phyloP scores from a whole-genome alignment of 1,284 basidiomycete genomes.

The Microbotryum scabiosae region DNA sequence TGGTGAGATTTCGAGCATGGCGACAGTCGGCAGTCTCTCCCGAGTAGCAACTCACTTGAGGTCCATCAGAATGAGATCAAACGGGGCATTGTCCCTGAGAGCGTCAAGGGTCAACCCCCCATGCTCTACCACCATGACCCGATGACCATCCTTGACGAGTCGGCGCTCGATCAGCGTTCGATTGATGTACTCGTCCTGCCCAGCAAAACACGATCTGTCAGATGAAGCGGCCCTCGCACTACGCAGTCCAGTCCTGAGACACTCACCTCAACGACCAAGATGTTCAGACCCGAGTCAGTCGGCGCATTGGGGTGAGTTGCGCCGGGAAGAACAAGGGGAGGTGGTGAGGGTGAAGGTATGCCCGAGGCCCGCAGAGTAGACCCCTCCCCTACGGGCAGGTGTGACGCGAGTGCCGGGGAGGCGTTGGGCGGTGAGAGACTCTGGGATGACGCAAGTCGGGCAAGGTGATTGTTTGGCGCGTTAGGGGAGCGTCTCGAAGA shows the following conservation, averaged over 20 bases:
- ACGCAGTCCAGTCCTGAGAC: neutral
- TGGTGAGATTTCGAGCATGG: neutral
- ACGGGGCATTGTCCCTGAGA: slow-evolving; percentile 52
- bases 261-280: slow-evolving; percentile 60
- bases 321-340: slow-evolving; percentile 14
- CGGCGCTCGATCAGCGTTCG: slow-evolving; percentile 63
- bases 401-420: neutral
- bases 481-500: neutral
- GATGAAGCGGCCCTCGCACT: neutral
- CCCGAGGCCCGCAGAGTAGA: neutral
- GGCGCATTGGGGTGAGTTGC: neutral
- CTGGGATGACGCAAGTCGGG: neutral
- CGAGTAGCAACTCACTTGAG: slow-evolving; percentile 54
- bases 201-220: neutral
- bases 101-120: slow-evolving; percentile 66
- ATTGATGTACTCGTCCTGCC: slow-evolving; percentile 67
- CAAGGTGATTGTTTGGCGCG: neutral
- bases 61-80: slow-evolving; percentile 75
- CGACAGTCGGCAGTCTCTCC: neutral
- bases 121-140: slow-evolving; percentile 59
- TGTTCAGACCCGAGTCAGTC: slow-evolving; percentile 44
- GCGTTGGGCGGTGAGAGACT: neutral
- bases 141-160: slow-evolving; percentile 58
- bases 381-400: neutral
- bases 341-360: neutral